Conservation (phyloP, 139 green algal species). For the Coelastrella sp. region DNA sequence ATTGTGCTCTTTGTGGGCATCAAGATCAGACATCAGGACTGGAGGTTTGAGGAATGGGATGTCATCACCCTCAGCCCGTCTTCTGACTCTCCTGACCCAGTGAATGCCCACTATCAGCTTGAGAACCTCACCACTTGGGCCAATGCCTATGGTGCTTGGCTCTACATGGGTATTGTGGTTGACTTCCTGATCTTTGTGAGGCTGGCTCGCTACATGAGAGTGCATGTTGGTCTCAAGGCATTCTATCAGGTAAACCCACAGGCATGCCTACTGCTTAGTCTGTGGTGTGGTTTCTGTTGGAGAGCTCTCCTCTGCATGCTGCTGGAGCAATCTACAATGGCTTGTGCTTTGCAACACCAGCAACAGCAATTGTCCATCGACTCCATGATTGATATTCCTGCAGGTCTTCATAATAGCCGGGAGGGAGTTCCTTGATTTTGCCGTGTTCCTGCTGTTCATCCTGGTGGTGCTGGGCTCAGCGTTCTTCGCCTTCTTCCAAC, state of each 20-base stretch:
- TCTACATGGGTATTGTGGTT: conserved; percentile 45
- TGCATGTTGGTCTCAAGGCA: conserved; percentile 43
- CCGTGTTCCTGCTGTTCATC: conserved; percentile 48
- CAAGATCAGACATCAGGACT: neutral
- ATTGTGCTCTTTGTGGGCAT: neutral
- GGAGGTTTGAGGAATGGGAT: conserved; percentile 19
- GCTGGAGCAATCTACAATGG: too few relatives aligned
- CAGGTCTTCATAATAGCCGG: conserved; percentile 51
- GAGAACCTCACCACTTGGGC: neutral
- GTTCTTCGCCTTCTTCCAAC: conserved; percentile 54
- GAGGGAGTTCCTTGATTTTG: conserved; percentile 47
- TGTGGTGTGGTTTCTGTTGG: too few relatives aligned
- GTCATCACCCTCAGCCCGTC: neutral
- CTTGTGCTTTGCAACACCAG: too few relatives aligned
- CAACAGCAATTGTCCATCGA: too few relatives aligned
- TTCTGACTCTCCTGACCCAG: neutral
- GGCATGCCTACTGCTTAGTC: too few relatives aligned
- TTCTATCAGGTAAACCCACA: conserved; percentile 43
- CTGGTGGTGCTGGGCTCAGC: conserved; percentile 45
- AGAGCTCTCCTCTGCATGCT: neutral
- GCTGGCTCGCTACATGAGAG: conserved; percentile 45
- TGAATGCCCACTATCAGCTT: neutral
- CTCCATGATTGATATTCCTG: neutral
- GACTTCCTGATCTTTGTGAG: conserved; percentile 34
- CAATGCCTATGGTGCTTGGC: conserved; percentile 22